Conservation (phyloP, 2,329 filamentous ascomycete species). For the Verticillium zaregamsianum region DNA sequence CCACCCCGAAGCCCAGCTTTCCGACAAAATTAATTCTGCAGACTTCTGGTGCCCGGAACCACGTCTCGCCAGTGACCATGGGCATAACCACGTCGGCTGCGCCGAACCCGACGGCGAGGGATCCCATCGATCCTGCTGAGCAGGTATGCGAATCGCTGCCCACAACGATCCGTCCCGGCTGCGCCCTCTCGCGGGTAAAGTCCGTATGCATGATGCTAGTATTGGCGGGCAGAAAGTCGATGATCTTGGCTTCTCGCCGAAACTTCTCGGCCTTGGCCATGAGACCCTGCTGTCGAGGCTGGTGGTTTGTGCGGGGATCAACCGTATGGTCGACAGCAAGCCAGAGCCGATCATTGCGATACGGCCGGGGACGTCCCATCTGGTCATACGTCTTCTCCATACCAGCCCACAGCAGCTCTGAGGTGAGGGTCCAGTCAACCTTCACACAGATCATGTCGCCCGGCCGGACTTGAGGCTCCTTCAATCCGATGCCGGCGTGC, state of each 20-base stretch:
- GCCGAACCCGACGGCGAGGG: constrained; percentile 39
- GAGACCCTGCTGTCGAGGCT: neutral
- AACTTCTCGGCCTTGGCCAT: constrained; percentile 2
- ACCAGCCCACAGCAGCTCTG: constrained; percentile 34
- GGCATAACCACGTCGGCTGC: constrained; percentile 39
- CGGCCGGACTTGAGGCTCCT: constrained; percentile 23
- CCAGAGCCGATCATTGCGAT: constrained; percentile 46
- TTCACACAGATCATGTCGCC: constrained; percentile 35
- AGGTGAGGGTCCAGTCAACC: constrained; percentile 42
- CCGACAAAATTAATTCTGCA: constrained; percentile 35
- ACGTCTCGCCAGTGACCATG: constrained; percentile 40
- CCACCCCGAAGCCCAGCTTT: constrained; percentile 27
- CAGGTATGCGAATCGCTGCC: constrained; percentile 44
- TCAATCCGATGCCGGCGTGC: constrained; percentile 28
- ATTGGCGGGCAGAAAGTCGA: neutral
- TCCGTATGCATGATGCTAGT: constrained; percentile 30
- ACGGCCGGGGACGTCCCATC: constrained; percentile 36
- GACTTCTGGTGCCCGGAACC: constrained; percentile 40
- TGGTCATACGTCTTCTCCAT: constrained; percentile 36
- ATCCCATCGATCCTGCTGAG: constrained; percentile 34
- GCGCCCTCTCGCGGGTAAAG: constrained; percentile 36
- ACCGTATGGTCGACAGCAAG: constrained; percentile 44
- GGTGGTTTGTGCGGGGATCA: constrained; percentile 26
- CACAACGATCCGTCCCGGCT: constrained; percentile 38
- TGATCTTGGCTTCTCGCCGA: neutral